These are phyloP conservation scores for Scleroderma citrinum DNA, from an alignment of 768 basidiomycete genomes.

Conservation along the genomic window DNA sequence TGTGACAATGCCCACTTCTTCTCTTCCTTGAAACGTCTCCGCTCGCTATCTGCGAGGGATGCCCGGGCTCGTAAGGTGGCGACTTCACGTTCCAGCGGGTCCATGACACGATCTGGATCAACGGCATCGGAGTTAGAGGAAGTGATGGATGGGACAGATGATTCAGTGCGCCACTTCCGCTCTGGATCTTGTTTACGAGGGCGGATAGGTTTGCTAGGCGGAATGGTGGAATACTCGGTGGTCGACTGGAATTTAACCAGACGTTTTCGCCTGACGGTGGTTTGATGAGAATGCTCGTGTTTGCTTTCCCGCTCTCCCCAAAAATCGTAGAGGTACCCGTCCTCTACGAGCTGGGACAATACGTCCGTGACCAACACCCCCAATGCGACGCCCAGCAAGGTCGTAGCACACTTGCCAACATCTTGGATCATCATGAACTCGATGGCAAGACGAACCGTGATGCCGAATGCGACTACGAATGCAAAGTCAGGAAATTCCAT, in stretches of 20 bases:
- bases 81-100: constrained; percentile 68
- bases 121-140: constrained; percentile 64
- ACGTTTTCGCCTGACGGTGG: constrained; percentile 29
- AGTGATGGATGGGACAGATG: constrained; percentile 47
- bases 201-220: constrained; percentile 18
- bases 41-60: constrained; percentile 76
- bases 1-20: constrained; percentile 81
- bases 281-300: constrained; percentile 5
- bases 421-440: constrained; percentile 58
- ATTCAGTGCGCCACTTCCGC: constrained; percentile 29
- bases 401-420: constrained; percentile 47
- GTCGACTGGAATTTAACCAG: constrained; percentile 42
- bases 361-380: constrained; percentile 70
- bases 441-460: constrained; percentile 55
- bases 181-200: constrained; percentile 24
- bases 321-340: constrained; percentile 31
- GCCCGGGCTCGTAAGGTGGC: constrained; percentile 70
- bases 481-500: constrained; percentile 48
- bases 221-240: constrained; percentile 28
- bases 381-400: constrained; percentile 59
- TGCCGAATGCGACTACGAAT: constrained; percentile 49
- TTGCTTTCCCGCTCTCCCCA: constrained; percentile 19
- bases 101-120: constrained; percentile 51
- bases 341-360: constrained; percentile 59
- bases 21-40: constrained; percentile 79